A percentile compares a stretch with the other conserved stretches of the same genome.
These are phyloP conservation scores for Lagenidium sp. DNA, from an alignment of 352 stramenopile genomes.

Conservation along the genomic window DNA sequence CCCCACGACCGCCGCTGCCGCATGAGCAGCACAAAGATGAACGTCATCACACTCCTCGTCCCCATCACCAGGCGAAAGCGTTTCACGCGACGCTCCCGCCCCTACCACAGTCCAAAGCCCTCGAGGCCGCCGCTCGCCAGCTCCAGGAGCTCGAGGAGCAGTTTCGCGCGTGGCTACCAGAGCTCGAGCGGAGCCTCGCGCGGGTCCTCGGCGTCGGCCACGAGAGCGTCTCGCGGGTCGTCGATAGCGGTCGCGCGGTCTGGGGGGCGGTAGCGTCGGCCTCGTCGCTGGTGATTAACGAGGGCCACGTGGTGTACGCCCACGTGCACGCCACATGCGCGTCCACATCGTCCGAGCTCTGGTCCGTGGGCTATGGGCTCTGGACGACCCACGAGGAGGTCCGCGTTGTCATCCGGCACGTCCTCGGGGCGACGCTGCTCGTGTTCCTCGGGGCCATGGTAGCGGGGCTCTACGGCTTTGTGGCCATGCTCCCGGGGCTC, in stretches of 20 bases:
- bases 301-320: background rate
- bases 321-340: background rate
- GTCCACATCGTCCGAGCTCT: background rate
- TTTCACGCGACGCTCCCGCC: too few species aligned
- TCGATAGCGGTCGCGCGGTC: background rate
- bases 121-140: slow-evolving; percentile 2
- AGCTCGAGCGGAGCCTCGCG: slow-evolving; percentile 4
- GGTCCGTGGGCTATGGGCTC: slow-evolving; percentile 2
- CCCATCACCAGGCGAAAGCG: too few species aligned
- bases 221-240: slow-evolving; percentile 1
- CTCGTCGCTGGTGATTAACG: background rate
- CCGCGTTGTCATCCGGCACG: slow-evolving; percentile 19
- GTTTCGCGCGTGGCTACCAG: slow-evolving; percentile 8
- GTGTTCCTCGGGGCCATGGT: slow-evolving; percentile 14
- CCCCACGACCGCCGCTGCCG: too few species aligned
- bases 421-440: slow-evolving; percentile 14
- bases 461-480: slow-evolving; percentile 18
- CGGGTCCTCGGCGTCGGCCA: background rate
- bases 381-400: slow-evolving; percentile 27
- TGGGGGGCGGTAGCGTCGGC: background rate
- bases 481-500: slow-evolving; percentile 16
- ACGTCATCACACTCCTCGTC: too few species aligned
- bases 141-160: slow-evolving; percentile 10
- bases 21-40: too few species aligned
- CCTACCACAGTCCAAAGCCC: background rate